Conservation (phyloP, 2,329 filamentous ascomycete species). For the Neonectria sp. region DNA sequence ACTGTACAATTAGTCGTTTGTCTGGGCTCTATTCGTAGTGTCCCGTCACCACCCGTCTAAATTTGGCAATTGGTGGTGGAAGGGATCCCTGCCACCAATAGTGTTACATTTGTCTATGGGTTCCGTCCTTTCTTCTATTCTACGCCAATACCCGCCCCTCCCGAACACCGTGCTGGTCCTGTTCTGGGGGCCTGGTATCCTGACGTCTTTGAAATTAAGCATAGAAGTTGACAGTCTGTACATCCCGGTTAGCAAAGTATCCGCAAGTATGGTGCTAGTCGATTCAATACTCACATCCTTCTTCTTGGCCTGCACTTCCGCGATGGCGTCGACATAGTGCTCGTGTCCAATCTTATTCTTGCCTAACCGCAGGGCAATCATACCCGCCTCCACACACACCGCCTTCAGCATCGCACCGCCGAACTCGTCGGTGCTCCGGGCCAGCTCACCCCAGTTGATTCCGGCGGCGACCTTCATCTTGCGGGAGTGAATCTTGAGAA, state of each 20-base stretch:
- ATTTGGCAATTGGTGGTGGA: background rate
- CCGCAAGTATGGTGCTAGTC: background rate
- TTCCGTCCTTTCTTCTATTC: constrained; percentile 38
- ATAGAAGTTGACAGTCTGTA: constrained; percentile 71
- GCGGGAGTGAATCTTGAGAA: constrained; percentile 95
- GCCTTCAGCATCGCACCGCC: constrained; percentile 98
- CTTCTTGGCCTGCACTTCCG: constrained; percentile 96
- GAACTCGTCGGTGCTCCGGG: constrained; percentile 97
- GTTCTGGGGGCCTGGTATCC: constrained; percentile 9
- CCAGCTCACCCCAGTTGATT: constrained; percentile 97
- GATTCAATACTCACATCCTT: constrained; percentile 77
- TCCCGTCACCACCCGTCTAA: background rate
- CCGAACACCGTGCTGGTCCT: constrained; percentile 16
- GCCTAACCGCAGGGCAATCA: constrained; percentile 96
- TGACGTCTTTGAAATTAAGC: constrained; percentile 53
- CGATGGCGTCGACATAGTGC: constrained; percentile 98
- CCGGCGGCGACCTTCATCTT: constrained; percentile 97
- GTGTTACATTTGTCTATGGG: constrained; percentile 49
- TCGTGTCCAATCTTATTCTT: constrained; percentile 98
- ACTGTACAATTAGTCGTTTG: too few relatives aligned
- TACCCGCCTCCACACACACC: constrained; percentile 98
- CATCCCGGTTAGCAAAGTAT: constrained; percentile 32
- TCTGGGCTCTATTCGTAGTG: too few relatives aligned
- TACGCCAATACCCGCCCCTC: constrained; percentile 33
- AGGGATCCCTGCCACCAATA: constrained; percentile 35